Conservation (phyloP, 441 rosid species). For the Brassica hybrid region DNA sequence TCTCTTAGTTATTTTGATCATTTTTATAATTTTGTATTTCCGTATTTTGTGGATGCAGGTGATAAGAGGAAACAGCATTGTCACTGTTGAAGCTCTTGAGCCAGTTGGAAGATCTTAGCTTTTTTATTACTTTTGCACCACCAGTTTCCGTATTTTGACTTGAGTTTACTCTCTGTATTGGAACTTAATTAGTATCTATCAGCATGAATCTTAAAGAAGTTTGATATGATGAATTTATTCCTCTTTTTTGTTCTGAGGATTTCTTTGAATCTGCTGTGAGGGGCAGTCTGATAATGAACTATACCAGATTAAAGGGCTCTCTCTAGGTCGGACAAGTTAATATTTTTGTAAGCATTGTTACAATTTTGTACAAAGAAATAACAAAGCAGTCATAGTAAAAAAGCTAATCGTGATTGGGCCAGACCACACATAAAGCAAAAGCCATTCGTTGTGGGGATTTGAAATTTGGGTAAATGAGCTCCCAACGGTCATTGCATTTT, state of each 20-base stretch:
- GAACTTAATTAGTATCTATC: not conserved
- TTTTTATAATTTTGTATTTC: not conserved
- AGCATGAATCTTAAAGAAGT: not conserved
- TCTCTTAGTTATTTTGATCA: not conserved
- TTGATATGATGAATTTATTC: too few species aligned
- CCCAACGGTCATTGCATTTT: slow-evolving; percentile 34
- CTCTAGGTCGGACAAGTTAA: not conserved
- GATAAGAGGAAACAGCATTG: slow-evolving; percentile 89
- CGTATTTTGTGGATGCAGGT: slow-evolving; percentile 51
- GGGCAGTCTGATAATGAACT: not conserved
- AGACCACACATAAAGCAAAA: slow-evolving; percentile 4
- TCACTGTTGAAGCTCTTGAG: slow-evolving; percentile 96
- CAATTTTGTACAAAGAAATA: not conserved
- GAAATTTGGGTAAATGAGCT: slow-evolving; percentile 25
- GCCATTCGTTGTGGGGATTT: slow-evolving; percentile 10
- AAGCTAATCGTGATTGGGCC: slow-evolving; percentile 7
- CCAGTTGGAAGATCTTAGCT: slow-evolving; percentile 68
- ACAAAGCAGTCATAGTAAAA: not conserved
- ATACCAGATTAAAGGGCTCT: not conserved
- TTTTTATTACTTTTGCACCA: not conserved
- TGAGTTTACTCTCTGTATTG: slow-evolving; percentile 7
- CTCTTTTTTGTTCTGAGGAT: too few species aligned
- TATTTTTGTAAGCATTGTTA: not conserved
- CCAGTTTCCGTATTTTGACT: not conserved
- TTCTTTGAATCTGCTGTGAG: too few species aligned